phyloP scores from a whole-genome alignment of 2,329 filamentous ascomycete genomes.

The Cephalotrichum gorgonifer region DNA sequence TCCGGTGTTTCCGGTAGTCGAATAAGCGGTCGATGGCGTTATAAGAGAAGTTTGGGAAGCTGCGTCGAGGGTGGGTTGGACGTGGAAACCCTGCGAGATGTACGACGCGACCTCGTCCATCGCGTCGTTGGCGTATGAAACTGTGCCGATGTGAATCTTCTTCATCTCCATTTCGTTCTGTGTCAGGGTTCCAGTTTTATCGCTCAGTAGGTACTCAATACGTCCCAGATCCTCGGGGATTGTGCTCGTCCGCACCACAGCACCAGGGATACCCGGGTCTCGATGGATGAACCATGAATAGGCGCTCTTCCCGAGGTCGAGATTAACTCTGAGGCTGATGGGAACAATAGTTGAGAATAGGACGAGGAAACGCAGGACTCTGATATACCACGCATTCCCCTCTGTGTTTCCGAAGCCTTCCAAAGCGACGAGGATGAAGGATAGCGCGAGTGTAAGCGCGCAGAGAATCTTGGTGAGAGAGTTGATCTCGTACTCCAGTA shows the following conservation, averaged over 20 bases:
- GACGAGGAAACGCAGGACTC: conserved; percentile 96
- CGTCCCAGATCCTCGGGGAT: conserved; percentile 94
- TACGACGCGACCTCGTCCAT: conserved; percentile 95
- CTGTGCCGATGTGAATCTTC: conserved; percentile 95
- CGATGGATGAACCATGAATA: conserved; percentile 94
- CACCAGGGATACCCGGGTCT: conserved; percentile 80
- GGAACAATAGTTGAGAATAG: conserved; percentile 99
- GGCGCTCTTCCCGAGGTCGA: conserved; percentile 93
- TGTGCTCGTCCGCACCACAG: conserved; percentile 90
- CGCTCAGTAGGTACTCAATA: conserved; percentile 91
- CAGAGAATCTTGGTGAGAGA: conserved; percentile 94
- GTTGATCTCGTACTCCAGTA: conserved; percentile 95
- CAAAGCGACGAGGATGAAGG: conserved; percentile 77
- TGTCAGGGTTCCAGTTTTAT: conserved; percentile 96
- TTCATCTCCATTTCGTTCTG: conserved; percentile 99
- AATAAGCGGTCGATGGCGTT: conserved; percentile 65
- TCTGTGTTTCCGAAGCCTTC: conserved; percentile 65
- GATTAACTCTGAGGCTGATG: conserved; percentile 89
- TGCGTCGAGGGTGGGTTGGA: conserved; percentile 33
- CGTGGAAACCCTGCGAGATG: conserved; percentile 71
- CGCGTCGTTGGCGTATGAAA: conserved; percentile 95
- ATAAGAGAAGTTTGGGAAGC: conserved; percentile 44
- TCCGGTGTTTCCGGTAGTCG: conserved; percentile 45
- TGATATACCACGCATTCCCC: conserved; percentile 77
- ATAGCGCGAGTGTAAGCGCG: conserved; percentile 74